A percentile compares a stretch with the other conserved stretches of the same genome.
These are phyloP conservation scores for Sugiyamaella japonica DNA, from an alignment of 1,139 yeast genomes.

Conservation along the genomic window DNA sequence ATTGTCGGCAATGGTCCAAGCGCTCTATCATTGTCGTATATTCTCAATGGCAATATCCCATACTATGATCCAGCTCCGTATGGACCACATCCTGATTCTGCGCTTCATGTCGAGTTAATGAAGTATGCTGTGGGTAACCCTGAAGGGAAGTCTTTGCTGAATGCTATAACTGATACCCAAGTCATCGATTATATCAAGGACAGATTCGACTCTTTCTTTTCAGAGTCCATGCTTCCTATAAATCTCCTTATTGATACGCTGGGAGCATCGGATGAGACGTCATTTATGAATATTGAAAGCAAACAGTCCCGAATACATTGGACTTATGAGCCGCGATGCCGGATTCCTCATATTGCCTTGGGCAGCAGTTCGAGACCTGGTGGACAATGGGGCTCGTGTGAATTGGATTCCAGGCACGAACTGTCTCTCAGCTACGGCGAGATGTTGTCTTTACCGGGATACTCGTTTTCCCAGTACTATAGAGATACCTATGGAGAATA, in stretches of 20 bases:
- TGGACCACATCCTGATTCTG: conserved; percentile 39
- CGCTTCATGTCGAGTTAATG: conserved; percentile 32
- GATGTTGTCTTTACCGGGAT: conserved; percentile 41
- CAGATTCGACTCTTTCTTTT: conserved; percentile 32
- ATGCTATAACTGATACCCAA: conserved; percentile 28
- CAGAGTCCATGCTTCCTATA: conserved; percentile 33
- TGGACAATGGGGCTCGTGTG: conserved; percentile 40
- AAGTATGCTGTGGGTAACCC: conserved; percentile 18
- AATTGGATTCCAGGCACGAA: conserved; percentile 27
- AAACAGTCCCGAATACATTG: conserved; percentile 35
- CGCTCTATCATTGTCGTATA: conserved; percentile 37
- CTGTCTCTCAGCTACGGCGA: conserved; percentile 40
- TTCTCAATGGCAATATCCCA: conserved; percentile 39
- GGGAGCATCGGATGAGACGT: conserved; percentile 36
- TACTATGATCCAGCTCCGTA: conserved; percentile 33
- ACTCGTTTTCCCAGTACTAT: conserved; percentile 34
- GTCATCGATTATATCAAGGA: conserved; percentile 29
- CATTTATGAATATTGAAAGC: conserved; percentile 27
- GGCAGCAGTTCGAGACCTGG: conserved; percentile 37
- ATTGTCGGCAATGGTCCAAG: conserved; percentile 40
- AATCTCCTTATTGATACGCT: conserved; percentile 38
- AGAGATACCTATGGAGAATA: conserved; percentile 20
- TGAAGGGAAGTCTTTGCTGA: conserved; percentile 25
- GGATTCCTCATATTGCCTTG: conserved; percentile 32
- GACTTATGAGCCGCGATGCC: conserved; percentile 22